A percentile compares a stretch with the other conserved stretches of the same genome.
Conservation (phyloP, 352 stramenopile genomes). For the Pythium sukuiense region DNA sequence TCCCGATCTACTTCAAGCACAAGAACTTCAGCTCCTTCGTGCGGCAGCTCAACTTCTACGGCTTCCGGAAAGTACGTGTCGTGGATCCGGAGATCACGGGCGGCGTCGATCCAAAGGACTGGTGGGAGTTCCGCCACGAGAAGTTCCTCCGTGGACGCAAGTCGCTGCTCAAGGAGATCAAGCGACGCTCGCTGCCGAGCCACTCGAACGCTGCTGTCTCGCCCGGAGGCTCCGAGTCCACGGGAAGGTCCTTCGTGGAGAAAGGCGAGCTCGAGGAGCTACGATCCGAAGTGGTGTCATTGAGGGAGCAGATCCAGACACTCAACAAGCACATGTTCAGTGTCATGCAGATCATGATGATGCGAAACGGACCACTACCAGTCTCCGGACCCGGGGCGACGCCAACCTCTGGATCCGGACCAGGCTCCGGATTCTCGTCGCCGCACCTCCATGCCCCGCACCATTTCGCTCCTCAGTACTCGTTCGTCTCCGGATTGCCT, state of each 20-base stretch:
- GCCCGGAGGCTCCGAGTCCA: slow-evolving; percentile 14
- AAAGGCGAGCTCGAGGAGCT: slow-evolving; percentile 77
- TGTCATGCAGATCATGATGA: slow-evolving; percentile 56
- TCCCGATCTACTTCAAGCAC: slow-evolving; percentile 93
- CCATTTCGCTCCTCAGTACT: slow-evolving; percentile 3
- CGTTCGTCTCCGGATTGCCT: slow-evolving; percentile 5
- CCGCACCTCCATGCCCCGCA: slow-evolving; percentile 7
- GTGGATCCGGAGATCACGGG: slow-evolving; percentile 41
- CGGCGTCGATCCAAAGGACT: slow-evolving; percentile 53
- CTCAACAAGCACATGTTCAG: slow-evolving; percentile 64
- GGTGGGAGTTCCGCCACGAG: slow-evolving; percentile 88
- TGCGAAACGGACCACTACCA: slow-evolving; percentile 17
- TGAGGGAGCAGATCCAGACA: slow-evolving; percentile 71
- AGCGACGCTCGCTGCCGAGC: slow-evolving; percentile 38
- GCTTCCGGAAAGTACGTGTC: slow-evolving; percentile 82
- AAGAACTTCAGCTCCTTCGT: slow-evolving; percentile 92
- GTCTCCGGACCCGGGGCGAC: neutral
- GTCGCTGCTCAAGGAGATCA: slow-evolving; percentile 78
- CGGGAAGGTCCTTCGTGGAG: slow-evolving; percentile 35
- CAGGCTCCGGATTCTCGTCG: neutral
- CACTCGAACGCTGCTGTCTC: slow-evolving; percentile 3
- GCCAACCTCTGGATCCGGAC: neutral
- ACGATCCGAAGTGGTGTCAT: slow-evolving; percentile 43
- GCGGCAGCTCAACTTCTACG: slow-evolving; percentile 92
- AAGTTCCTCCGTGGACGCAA: slow-evolving; percentile 72